A percentile compares a stretch with the other conserved stretches of the same genome.
These are phyloP conservation scores for Edaphochlamys debaryana DNA, from an alignment of 139 green algal species.

Conservation along the genomic window DNA sequence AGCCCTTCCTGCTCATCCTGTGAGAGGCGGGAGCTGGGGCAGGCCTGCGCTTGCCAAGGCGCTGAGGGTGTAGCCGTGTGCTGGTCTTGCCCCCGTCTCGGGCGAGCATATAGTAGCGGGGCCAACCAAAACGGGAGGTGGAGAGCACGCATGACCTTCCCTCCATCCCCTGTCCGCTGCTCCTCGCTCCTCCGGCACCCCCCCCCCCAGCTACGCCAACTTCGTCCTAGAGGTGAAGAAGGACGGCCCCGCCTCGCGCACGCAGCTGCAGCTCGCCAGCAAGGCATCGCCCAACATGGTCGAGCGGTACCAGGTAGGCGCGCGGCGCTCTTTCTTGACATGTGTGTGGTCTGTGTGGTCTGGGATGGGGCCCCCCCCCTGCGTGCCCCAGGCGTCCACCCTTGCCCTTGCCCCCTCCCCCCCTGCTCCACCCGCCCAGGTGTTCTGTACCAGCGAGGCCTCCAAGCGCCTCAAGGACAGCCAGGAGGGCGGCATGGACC, in stretches of 20 bases:
- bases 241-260: conserved; percentile 49
- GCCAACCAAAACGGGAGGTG: no score
- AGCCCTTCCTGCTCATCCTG: conserved; percentile 44
- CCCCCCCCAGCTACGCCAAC: conserved; percentile 46
- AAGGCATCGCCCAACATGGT: conserved; percentile 48
- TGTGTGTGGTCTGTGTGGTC: no score
- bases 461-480: conserved; percentile 49
- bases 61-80: no score
- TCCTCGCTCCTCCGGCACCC: background rate
- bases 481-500: conserved; percentile 39
- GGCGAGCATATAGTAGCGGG: no score
- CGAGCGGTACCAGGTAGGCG: conserved; percentile 42
- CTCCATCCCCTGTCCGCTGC: no score
- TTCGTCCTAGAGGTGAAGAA: conserved; percentile 49
- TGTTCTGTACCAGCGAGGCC: conserved; percentile 41
- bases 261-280: conserved; percentile 56
- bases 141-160: no score
- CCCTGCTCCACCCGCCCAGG: background rate
- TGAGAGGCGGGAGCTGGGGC: no score
- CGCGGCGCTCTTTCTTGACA: no score
- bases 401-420: no score
- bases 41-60: no score
- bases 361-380: no score
- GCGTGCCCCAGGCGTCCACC: background rate
- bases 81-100: no score